Conservation (phyloP, 768 basidiomycete genomes). For the Suillus hirtellus region DNA sequence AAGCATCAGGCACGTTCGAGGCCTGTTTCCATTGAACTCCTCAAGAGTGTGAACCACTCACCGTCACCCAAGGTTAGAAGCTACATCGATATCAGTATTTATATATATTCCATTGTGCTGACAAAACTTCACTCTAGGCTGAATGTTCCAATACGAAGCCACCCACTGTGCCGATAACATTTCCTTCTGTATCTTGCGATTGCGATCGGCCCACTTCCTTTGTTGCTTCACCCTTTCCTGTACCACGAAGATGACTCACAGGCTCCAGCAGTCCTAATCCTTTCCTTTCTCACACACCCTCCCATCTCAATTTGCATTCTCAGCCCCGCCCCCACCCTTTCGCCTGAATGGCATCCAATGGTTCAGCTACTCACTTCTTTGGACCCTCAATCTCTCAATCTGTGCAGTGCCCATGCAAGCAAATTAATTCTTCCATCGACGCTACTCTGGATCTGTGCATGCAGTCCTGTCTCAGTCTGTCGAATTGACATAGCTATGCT, state of each 20-base stretch:
- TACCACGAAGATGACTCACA: constrained; percentile 53
- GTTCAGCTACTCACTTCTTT: constrained; percentile 68
- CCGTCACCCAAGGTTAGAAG: constrained; percentile 38
- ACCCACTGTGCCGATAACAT: constrained; percentile 27
- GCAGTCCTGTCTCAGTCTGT: constrained; percentile 30
- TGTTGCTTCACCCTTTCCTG: constrained; percentile 53
- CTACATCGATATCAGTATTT: background rate
- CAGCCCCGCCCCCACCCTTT: constrained; percentile 39
- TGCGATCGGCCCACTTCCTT: constrained; percentile 46
- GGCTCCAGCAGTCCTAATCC: constrained; percentile 36
- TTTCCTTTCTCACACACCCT: constrained; percentile 20
- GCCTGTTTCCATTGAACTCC: constrained; percentile 67
- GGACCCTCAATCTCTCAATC: constrained; percentile 43
- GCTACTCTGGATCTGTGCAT: constrained; percentile 12
- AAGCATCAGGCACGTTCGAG: constrained; percentile 75
- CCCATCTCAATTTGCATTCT: background rate
- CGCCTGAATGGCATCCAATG: constrained; percentile 50
- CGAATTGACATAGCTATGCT: constrained; percentile 67
- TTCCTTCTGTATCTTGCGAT: constrained; percentile 41
- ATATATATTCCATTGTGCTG: background rate
- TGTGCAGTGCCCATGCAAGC: constrained; percentile 21
- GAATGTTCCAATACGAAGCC: constrained; percentile 12
- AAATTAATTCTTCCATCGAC: constrained; percentile 19
- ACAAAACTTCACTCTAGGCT: constrained; percentile 2
- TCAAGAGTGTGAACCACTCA: constrained; percentile 49